Evolutionary conservation across 2,329 filamentous ascomycete species (phyloP), one percentile per base, ranked within the genome.

Genomic region (Cordyceps javanica): DNA sequence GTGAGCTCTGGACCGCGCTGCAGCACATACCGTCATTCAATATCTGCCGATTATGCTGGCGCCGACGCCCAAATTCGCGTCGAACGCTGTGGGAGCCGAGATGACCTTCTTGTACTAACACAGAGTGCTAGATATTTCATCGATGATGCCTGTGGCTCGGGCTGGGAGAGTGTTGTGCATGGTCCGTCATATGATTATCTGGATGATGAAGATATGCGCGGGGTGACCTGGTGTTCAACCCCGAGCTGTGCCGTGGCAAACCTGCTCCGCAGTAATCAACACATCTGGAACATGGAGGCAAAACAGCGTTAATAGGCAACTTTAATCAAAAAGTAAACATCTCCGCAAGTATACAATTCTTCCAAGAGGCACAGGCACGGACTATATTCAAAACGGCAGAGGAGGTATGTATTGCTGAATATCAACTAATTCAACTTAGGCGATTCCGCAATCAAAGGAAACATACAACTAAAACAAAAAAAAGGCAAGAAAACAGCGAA

Each of bases 401-500:
- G 5, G n/a, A 49, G 13, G 14, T 42, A 41, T 49, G 36, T 56
- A 56, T 56, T 49, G 34, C 34, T 41, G 26, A 38, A 48, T 46
- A 48, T 55, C 53, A 55, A 55, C 42, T 55, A 48, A 30, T 52
- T 30, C 42, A 55, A 30, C 59, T 59, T 28, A 44, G 39, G 26
- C 39, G 26, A 55, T 45, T 28, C 51, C 39, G 36, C 59, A 60
- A 55, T 34, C 61, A 64, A 62, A n/a, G n/a, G n/a, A n/a, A n/a
- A n/a, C n/a, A n/a, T n/a, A n/a, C n/a, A n/a, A n/a, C n/a, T n/a
- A n/a, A 66, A 55, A 60, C 57, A 55, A 58, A n/a, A 64, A 62
- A 52, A 61, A 59, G 54, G 59, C 57, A 64, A 60, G 36, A 61
- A 55, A 62, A 65, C 60, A 55, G 60, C 62, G 56, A 61, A 62